Evolutionary conservation across 805 yeast species (phyloP), one percentile per base, ranked within the genome.

Genomic region (Myxozyma geophila): DNA sequence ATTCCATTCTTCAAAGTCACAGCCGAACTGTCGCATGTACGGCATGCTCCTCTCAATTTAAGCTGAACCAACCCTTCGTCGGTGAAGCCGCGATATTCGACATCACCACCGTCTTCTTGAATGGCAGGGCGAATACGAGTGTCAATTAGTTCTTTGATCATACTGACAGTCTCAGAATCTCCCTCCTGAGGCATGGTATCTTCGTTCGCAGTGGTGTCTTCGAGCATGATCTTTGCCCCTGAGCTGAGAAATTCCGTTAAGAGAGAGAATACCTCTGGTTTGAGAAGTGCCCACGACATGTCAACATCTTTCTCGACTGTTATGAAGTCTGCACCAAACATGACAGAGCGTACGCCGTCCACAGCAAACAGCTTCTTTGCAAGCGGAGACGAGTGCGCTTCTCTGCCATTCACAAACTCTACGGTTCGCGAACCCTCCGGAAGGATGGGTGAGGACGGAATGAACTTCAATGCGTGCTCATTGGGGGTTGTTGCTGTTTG

Each of bases 101-200:
- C 87, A 73, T 95, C 98, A 40, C 99, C 99, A 67, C 99, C 99
- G 73, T 95, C 99, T 72, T 95, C 99, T 78, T 92, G 96, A 62
- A 95, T 92, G 0, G 98, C 97, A 0, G 99, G 99, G 73, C 97
- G 87, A 57, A 95, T 92, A 74, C 98, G 86, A 1, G 99, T 95
- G 65, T 89, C 96, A 61, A 96, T 87, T 61, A 95, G 81, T 74
- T 95, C 98, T 71, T 91, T 89, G 72, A 95, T 91, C 88, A 92
- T 88, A 37, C 89, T 86, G 50, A 91, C 88, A 1, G 91, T 84
- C 76, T 93, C 98, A 59, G 83, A 81, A 62, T 88, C 92, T 55
- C 86, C 90, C 54, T 88, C 96, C 10, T 74, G 75, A 5, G 82
- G 84, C 48, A 79, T 79, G 2, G 81, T 78, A 46, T 77, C 81